Evolutionary conservation across 345 rosid species (phyloP), one percentile per base, ranked within the genome.

Genomic region (Salix suchowensis): DNA sequence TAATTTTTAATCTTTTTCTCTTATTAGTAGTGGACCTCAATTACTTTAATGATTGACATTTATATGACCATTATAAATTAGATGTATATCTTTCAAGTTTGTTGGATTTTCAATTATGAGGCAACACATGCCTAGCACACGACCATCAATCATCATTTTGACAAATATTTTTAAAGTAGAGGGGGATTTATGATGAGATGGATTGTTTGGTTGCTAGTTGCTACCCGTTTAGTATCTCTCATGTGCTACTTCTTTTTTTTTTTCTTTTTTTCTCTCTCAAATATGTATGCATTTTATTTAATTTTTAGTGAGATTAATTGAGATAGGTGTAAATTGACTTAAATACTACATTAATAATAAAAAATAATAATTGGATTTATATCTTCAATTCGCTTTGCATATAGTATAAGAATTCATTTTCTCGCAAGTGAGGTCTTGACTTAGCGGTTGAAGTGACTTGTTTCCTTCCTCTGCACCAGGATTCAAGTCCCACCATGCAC

Each of bases 171-270:
- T 42, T 0, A 68, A 39, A 36, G 39, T 28, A 70, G 1, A 46
- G 39, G 16, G 42, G 30, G 16, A 46, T 66, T 30, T 4, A 46
- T 32, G 7, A 7, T 7, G 62, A 70, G 37, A 70, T 16, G 6
- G 74, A 71, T 71, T 13, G 65, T 54, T 71, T 50, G 74, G 65
- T 71, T 21, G 26, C 44, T 19, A 34, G 74, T 50, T 71, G 74
- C 73, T 48, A 24, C 73, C 24, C 39, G 2, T 15, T 15, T 30
- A 30, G 68, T 65, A 23, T 4, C 58, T 1, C n/a, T 65, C 68
- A 65, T 65, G 36, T 65, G 42, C 68, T 32, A 16, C 68, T 2
- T 60, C 24, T 24, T 0, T 24, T 24, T 24, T 24, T 24, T 24
- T 24, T 24, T 24, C 15, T 1, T 2, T 16, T 28, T 15, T 39